Evolutionary conservation across 2,329 filamentous ascomycete genomes (phyloP), one percentile per base, ranked within the genome.

Genomic region (Coniochaeta prunicola): DNA sequence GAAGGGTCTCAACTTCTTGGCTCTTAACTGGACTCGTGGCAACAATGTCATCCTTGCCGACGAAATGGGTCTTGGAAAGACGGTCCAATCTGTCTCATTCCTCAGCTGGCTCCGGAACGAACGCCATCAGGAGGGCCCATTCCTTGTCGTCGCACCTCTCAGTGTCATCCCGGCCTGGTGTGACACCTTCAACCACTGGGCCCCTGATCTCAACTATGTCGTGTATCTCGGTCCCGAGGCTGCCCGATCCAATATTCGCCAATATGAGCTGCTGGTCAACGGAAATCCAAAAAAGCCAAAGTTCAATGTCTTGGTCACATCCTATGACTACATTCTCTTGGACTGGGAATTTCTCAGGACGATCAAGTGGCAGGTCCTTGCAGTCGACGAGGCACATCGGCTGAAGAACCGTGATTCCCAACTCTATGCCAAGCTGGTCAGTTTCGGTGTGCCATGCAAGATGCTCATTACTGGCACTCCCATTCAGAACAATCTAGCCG

Each of bases 161-260:
- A 97, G 93, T 61, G 96, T 96, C 54, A 96, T 99, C 76, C 93
- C 94, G 7, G 92, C 94, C 2, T 99, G 94, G 94, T 94, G 91
- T 53, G 94, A 99, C 69, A 99, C 94, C 0, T 97, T 99, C 74
- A 94, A 97, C 72, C 81, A 89, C 63, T 99, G 94, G 94, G 87
- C 94, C 2, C 94, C 94, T 0, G 93, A 97, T 69, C 76, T 97
- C 62, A 97, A 99, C 73, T 97, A 97, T 72, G 90, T 99, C 59
- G 91, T 97, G 57, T 99, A 99, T 73, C 91, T 93, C 57, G 94
- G 96, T 56, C 93, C 92, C 58, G 89, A 94, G 70, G 84, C 88
- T 34, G 88, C 94, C 33, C 90, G 96, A 50, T 88, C 81, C 64
- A 93, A 92, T 65, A 96, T 99, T 62, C 87, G 89, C 38, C 91